Evolutionary conservation across 2,329 filamentous ascomycete genomes (phyloP).

Genomic region (Penicillium sp.): DNA sequence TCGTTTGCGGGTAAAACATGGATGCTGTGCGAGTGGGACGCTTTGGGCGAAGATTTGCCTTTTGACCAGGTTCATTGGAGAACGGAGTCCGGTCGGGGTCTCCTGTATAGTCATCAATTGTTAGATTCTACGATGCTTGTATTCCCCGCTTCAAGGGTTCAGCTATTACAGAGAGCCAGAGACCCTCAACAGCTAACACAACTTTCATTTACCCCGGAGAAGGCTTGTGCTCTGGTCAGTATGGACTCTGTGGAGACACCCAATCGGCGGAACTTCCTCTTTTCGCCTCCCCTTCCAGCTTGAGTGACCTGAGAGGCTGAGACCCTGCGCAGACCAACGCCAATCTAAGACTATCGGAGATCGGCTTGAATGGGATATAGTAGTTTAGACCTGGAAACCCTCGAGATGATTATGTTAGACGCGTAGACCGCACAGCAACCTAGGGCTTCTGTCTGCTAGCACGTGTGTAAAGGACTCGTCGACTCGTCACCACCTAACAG

Average conservation of each 20-base stretch:
- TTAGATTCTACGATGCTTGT: not conserved
- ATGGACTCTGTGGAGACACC: not conserved
- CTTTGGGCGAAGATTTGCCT: constrained; percentile 17
- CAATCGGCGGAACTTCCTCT: constrained; percentile 11
- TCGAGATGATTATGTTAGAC: too few species aligned
- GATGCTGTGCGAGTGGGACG: constrained; percentile 4
- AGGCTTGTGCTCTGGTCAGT: constrained; percentile 7
- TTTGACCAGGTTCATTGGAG: not conserved
- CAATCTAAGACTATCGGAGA: not conserved
- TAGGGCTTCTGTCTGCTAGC: not conserved
- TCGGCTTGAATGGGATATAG: not conserved
- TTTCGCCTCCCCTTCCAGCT: not conserved
- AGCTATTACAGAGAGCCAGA: not conserved
- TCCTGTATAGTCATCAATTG: too few species aligned
- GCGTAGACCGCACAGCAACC: too few species aligned
- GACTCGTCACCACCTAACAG: not conserved
- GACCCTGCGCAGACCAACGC: not conserved
- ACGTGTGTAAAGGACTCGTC: not conserved
- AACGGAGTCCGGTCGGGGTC: not conserved
- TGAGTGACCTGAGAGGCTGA: not conserved
- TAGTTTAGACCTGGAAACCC: not conserved
- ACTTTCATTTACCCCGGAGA: constrained; percentile 7
- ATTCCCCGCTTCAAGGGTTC: not conserved
- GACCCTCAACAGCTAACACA: too few species aligned
- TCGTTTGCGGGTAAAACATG: constrained; percentile 18